Evolutionary conservation across 2,329 filamentous ascomycete genomes (phyloP), one percentile per base, ranked within the genome.

Genomic region (Nothopassalora personata): DNA sequence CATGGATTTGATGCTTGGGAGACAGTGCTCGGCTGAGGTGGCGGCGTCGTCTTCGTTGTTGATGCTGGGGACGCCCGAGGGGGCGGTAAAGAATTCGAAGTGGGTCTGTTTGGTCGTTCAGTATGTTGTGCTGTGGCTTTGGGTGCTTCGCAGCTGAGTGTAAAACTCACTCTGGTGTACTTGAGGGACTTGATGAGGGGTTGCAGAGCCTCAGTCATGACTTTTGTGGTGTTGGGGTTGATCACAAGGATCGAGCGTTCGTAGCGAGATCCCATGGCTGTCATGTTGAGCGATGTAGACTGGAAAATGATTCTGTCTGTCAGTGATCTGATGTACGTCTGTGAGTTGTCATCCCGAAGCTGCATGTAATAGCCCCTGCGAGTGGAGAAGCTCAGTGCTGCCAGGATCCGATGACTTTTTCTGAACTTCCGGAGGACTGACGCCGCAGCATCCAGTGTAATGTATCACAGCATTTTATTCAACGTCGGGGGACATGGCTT

Each of bases 181-280:
- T 73, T 72, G 1, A 82, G 72, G 15, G 68, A 66, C 50, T 78
- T 69, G 55, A 81, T 73, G 9, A 81, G 71, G 8, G 78, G 78
- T 65, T 80, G 79, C 67, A 92, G 79, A 28, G 82, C 83, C 6
- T 83, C 77, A 10, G 89, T 93, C 89, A 93, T 93, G 57, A 80
- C 77, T 57, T 76, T 67, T 0, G 86, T 90, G 2, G 88, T 91
- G 75, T 94, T 94, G 34, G 90, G 89, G 69, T 94, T 93, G 67
- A 93, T 80, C 61, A 93, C 78, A 45, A 93, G 80, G 62, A 92
- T 84, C 3, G 75, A 75, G 52, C 72, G 66, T 31, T 55, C 34
- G 47, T 60, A 59, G 19, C 51, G 50, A 23, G 57, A 45, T 28
- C 48, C 55, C 59, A 62, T 64, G 55, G 58, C 60, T 46, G 56